Base-by-base conservation (phyloP, 2,329 filamentous ascomycete species). In the Penicillium sp. region DNA sequence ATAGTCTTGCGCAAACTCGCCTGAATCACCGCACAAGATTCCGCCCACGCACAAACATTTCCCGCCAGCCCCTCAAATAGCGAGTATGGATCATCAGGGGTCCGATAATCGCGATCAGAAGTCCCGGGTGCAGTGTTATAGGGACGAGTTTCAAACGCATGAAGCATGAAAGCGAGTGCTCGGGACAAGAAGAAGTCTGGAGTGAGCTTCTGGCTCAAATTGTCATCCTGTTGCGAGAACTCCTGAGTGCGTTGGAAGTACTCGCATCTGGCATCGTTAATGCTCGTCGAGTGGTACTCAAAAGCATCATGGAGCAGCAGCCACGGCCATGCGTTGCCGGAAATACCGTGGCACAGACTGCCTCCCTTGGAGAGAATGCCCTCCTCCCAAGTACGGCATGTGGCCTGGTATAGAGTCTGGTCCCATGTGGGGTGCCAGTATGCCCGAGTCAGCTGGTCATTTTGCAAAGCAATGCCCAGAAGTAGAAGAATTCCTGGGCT, bases 331-430 rank as follows among this genome's bases (percentile, higher is more conserved):
- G 74, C 76, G 61, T 80, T 81, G 12, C 79, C 79, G 2, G 77
- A 66, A 35, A 79, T 74, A 0, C 79, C 79, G 55, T 80, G 79
- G 53, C 79, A 81, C 5, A 80, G 44, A 26, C 77, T 73, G 0
- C 77, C 78, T 10, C 79, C 79, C 60, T 80, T 81, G 10, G 73
- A 77, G 3, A 81, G 67, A 3, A 81, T 61, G 0, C 79, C 79
- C 68, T 80, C 73, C 56, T 79, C 69, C 78, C 79, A 80, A 4
- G 79, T 68, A n/a, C 70, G 69, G 40, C 77, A 67, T 38, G 71
- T 75, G 4, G 69, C 75, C 9, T 77, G 60, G 10, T 67, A 64
- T 30, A 76, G 70, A 8, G 76, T 73, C 60, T 73, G 57, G 26
- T 79, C 74, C 78, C 78, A 80, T 42, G 73, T 71, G 1, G 78